These are phyloP conservation scores for Xylariales sp. DNA, from an alignment of 2,329 filamentous ascomycete species.

Conservation along the genomic window DNA sequence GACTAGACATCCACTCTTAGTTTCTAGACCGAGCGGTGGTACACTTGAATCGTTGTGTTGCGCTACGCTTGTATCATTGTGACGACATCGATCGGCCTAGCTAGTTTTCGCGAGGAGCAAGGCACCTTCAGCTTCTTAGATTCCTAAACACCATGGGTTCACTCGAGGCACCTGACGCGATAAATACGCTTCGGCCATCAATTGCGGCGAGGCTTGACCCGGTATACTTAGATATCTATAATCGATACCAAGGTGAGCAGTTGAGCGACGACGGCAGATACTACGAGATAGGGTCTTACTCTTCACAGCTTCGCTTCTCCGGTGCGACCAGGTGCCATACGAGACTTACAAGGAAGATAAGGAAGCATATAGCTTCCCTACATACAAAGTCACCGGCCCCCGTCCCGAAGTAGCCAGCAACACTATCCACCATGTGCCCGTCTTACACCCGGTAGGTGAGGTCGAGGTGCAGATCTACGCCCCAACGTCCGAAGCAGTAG, in stretches of 20 bases:
- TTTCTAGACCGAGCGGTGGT: neutral
- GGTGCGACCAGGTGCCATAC: conserved; percentile 48
- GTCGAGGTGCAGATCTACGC: conserved; percentile 58
- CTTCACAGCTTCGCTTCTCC: conserved; percentile 42
- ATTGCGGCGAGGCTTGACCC: conserved; percentile 60
- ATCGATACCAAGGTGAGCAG: conserved; percentile 46
- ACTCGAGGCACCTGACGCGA: conserved; percentile 32
- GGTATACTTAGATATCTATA: conserved; percentile 61
- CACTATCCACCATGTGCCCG: conserved; percentile 42
- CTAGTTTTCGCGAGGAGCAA: neutral
- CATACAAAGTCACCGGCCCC: conserved; percentile 36
- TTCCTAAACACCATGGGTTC: conserved; percentile 40
- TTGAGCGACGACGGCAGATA: conserved; percentile 32
- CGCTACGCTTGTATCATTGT: conserved; percentile 21
- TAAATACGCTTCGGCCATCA: conserved; percentile 62
- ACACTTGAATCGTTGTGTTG: conserved; percentile 9
- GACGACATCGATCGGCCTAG: conserved; percentile 21
- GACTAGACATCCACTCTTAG: conserved; percentile 5
- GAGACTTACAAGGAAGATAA: conserved; percentile 45
- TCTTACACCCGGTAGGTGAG: conserved; percentile 42
- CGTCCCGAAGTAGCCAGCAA: conserved; percentile 43
- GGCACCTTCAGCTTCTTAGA: neutral
- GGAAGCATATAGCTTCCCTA: conserved; percentile 44
- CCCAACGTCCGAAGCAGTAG: conserved; percentile 50
- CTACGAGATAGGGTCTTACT: conserved; percentile 32